Evolutionary conservation across 805 yeast genomes (phyloP).

Genomic region (Monosporozyma solicola): DNA sequence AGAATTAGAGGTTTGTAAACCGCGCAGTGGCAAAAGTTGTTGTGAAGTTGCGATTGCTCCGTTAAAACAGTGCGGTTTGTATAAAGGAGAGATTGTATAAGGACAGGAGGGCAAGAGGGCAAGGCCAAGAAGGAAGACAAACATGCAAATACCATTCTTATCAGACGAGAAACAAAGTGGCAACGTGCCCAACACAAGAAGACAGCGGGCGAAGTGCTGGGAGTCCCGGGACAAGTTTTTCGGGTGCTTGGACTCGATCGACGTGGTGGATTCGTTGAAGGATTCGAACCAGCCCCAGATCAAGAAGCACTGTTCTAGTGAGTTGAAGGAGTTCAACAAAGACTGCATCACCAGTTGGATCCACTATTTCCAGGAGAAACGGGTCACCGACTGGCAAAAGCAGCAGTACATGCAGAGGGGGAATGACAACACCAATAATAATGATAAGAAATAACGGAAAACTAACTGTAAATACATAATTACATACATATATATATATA

Average conservation of each 20-base stretch:
- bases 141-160: not conserved
- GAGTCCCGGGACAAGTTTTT: constrained; percentile 74
- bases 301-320: constrained; percentile 45
- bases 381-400: constrained; percentile 55
- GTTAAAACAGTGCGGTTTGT: too few relatives aligned
- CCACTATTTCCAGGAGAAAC: constrained; percentile 80
- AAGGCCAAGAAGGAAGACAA: not conserved
- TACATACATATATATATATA: too few relatives aligned
- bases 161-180: not conserved
- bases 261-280: constrained; percentile 49
- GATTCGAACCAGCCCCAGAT: constrained; percentile 40
- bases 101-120: too few relatives aligned
- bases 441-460: too few relatives aligned
- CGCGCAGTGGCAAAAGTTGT: not conserved
- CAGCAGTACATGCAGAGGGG: not conserved
- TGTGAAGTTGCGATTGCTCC: too few relatives aligned
- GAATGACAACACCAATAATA: not conserved
- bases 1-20: not conserved
- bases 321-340: constrained; percentile 52
- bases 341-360: constrained; percentile 86
- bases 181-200: not conserved
- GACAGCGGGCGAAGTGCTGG: constrained; percentile 70
- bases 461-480: too few relatives aligned
- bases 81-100: too few relatives aligned
- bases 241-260: constrained; percentile 59